Evolutionary conservation across 2,329 filamentous ascomycete genomes (phyloP), one percentile per base, ranked within the genome.

Genomic region (Neonectria faginata): DNA sequence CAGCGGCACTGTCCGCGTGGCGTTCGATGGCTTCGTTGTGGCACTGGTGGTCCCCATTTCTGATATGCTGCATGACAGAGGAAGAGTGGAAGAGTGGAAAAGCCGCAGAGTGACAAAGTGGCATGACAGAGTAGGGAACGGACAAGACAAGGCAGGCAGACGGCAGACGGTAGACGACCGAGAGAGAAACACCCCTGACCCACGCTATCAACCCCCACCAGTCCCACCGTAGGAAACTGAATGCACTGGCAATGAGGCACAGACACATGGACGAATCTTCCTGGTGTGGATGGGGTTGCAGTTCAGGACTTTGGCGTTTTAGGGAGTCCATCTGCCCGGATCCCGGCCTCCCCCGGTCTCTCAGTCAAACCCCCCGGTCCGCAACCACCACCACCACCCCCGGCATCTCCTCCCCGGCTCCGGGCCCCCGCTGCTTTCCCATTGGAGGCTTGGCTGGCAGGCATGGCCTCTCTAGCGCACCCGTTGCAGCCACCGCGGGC

Each of bases 231-330:
- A 31, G 36, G 25, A 25, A 25, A 25, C 25, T 6, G 36, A 39
- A 39, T 39, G 16, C 16, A 39, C 36, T n/a, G 36, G 36, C 14
- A 36, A 14, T 36, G 14, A 16, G 33, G 36, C 14, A 39, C 36
- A n/a, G 14, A 33, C 11, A 12, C 31, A 33, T 36, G 14, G 33
- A 12, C 10, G 12, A 59, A 29, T 44, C 36, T 29, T 16, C 39
- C 47, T 27, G 7, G 39, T 44, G 48, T 53, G 39, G 57, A 39
- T 53, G 57, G 57, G 48, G 57, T 53, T 60, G 57, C 48, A 60
- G 39, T 60, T 60, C 48, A 60, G 27, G 41, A 53, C 48, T 53
- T 36, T 60, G 57, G 41, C 57, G 57, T 44, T 60, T 45, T 42
- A 60, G 57, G 22, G 22, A 33, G 48, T 29, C 57, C 48, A 44